Conservation (phyloP, 1,284 basidiomycete genomes). For the Pisolithus thermaeus region DNA sequence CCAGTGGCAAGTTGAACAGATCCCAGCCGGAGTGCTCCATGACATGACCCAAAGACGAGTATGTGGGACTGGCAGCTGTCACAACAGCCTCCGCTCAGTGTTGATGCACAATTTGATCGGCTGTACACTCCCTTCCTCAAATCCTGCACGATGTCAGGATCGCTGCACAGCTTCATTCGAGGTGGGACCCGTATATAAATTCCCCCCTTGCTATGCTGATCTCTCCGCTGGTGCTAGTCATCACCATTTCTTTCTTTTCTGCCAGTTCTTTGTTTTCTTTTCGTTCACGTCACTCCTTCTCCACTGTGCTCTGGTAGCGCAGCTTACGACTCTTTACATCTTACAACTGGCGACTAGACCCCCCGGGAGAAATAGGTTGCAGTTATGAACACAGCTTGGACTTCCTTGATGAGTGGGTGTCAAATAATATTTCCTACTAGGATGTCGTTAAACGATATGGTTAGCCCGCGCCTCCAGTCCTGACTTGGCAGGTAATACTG, state of each 20-base stretch:
- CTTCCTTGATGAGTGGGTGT: background rate
- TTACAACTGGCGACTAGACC: background rate
- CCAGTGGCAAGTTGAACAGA: no score
- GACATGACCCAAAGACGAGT: no score
- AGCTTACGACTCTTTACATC: background rate
- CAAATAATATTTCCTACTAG: background rate
- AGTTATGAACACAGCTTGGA: background rate
- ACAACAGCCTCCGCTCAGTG: background rate
- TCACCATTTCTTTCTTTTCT: background rate
- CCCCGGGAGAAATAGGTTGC: background rate
- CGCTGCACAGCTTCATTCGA: conserved; percentile 1
- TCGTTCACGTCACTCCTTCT: background rate
- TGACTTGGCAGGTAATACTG: background rate
- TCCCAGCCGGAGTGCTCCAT: no score
- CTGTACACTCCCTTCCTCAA: background rate
- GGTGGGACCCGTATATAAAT: background rate
- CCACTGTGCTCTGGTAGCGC: conserved; percentile 7
- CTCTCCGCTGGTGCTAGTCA: conserved; percentile 1
- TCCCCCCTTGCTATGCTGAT: background rate
- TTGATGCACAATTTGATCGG: background rate
- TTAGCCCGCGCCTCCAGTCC: background rate
- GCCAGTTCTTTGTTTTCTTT: background rate
- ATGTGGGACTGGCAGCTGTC: no score
- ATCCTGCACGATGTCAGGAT: background rate
- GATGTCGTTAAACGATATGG: background rate